These are phyloP conservation scores for Pseudocercospora macadamiae DNA, from an alignment of 2,329 filamentous ascomycete genomes.

Conservation along the genomic window DNA sequence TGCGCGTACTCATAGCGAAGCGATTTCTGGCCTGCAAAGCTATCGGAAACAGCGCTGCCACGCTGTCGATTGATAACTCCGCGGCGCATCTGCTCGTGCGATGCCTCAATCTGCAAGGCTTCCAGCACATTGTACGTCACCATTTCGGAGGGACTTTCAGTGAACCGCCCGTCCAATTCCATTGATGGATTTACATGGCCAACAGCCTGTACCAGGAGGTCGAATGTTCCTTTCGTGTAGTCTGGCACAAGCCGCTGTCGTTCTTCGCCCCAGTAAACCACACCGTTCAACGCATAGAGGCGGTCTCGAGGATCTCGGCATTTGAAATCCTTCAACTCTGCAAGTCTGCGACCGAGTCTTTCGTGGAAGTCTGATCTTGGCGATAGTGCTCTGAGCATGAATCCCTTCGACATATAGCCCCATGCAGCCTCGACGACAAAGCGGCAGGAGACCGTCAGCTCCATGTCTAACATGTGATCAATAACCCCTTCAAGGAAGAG, in stretches of 20 bases:
- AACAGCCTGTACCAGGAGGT: background rate
- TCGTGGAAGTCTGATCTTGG: background rate
- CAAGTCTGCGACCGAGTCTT: background rate
- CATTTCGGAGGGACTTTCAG: background rate
- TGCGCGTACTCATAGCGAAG: background rate
- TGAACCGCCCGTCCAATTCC: background rate
- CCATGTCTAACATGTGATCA: background rate
- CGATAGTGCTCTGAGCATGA: background rate
- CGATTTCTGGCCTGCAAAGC: background rate
- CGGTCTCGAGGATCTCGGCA: background rate
- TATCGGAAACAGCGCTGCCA: too few species aligned
- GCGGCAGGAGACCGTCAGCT: background rate
- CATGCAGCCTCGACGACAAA: background rate
- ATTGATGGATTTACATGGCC: background rate
- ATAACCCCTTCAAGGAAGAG: background rate
- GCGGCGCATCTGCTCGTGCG: background rate
- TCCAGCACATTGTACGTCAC: background rate
- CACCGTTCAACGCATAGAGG: background rate
- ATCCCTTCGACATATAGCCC: background rate
- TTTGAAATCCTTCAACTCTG: background rate
- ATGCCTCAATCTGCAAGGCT: background rate
- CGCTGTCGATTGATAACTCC: background rate
- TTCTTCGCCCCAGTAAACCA: background rate
- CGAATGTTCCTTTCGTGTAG: background rate
- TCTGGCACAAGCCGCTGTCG: background rate